Evolutionary conservation across 768 basidiomycete genomes (phyloP).

Genomic region (Amanita brunnescens): DNA sequence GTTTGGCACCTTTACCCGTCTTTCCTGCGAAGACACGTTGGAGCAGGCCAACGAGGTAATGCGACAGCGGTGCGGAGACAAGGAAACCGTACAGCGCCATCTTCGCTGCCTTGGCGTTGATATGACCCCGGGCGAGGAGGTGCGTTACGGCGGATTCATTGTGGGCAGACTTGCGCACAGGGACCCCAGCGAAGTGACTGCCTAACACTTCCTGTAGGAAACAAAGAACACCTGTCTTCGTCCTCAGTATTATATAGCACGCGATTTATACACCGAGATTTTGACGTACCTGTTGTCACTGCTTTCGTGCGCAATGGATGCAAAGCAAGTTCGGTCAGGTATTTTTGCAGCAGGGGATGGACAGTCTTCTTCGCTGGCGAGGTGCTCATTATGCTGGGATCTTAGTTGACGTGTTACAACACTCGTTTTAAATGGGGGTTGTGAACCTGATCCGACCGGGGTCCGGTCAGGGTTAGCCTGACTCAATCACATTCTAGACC

Average conservation of each 20-base stretch:
- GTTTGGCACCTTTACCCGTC: slow-evolving; percentile 50
- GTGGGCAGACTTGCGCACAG: slow-evolving; percentile 39
- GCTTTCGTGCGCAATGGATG: slow-evolving; percentile 79
- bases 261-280: neutral
- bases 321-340: slow-evolving; percentile 56
- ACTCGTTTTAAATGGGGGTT: too few relatives aligned
- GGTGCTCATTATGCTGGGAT: slow-evolving; percentile 31
- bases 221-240: slow-evolving; percentile 36
- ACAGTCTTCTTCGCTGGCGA: slow-evolving; percentile 17
- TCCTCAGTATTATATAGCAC: neutral
- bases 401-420: too few relatives aligned
- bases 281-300: slow-evolving; percentile 59
- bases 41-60: slow-evolving; percentile 61
- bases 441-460: too few relatives aligned
- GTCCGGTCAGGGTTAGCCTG: neutral
- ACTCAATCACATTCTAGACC: neutral
- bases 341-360: slow-evolving; percentile 53
- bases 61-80: slow-evolving; percentile 75
- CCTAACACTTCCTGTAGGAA: slow-evolving; percentile 79
- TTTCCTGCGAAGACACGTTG: slow-evolving; percentile 75
- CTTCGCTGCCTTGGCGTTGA: slow-evolving; percentile 68
- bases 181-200: slow-evolving; percentile 57
- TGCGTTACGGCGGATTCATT: slow-evolving; percentile 46
- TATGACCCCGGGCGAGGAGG: slow-evolving; percentile 44
- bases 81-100: slow-evolving; percentile 81